Base-by-base conservation (phyloP, 345 rosid genomes). In the Hypericum androsaemum region DNA sequence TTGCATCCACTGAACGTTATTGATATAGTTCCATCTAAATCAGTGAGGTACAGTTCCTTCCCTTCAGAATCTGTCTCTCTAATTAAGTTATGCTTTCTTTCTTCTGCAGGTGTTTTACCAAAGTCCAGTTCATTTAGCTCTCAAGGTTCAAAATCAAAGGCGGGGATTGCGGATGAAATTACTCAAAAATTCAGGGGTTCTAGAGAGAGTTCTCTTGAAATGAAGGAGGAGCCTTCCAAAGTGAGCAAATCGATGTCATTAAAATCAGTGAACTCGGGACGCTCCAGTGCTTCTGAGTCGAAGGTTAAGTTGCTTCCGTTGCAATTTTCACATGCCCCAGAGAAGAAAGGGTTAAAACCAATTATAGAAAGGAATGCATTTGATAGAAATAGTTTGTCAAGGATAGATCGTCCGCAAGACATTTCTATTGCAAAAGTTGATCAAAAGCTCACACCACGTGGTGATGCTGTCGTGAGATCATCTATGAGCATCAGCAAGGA, bases 121-220 rank as follows among this genome's bases (percentile, higher is more conserved):
- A 94, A 83, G 76, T 83, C 97, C 62, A 79, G 69, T 54, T 94
- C 95, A 28, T 94, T 80, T 73, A 86, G 59, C 68, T 59, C 68
- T 42, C 57, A 64, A 9, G 78, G 61, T 74, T 66, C 71, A 43
- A 83, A 77, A 71, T 67, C 81, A 4, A 94, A 82, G 74, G 75
- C 77, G 71, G 80, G 77, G 75, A 78, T 66, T 63, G 75, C 71
- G 22, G 86, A 84, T 63, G 95, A 81, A 68, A 73, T 74, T 66
- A 65, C 67, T 65, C 89, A 65, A 56, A 80, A 81, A 70, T 81
- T 62, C 59, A 94, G 66, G 73, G 66, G 65, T 38, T 51, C 49
- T 39, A 77, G 80, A 69, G 80, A 77, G 44, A 58, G 62, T 64
- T 38, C 77, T 45, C 46, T 56, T 71, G 82, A 81, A 66, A 12